Evolutionary conservation across 441 rosid species (phyloP), one percentile per base, ranked within the genome.

Genomic region (Dalechampia spathulata): DNA sequence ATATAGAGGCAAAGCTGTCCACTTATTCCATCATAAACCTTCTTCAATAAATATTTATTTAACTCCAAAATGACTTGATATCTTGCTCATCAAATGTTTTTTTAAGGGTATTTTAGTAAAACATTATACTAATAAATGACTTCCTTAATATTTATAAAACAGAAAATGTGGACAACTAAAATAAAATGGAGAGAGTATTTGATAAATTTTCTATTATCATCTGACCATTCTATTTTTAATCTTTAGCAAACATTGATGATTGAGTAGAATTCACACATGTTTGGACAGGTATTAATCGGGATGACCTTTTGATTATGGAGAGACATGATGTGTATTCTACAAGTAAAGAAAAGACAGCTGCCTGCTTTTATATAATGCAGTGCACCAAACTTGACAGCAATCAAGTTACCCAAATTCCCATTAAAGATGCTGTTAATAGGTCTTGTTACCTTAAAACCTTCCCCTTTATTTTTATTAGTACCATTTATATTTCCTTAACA

Each of bases 331-430:
- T 75, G n/a, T 78, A 66, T 54, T 87, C 97, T 34, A 54, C 76
- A 49, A 76, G 81, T 59, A 78, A 78, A 79, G 87, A 75, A 65
- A 85, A 84, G 75, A 69, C 92, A 21, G 67, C 77, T 13, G 52
- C 77, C 23, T 67, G 78, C 55, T 83, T 92, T 69, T 92, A 85
- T 70, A 82, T 89, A 60, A 73, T 89, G 80, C 85, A 85, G 63
- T 74, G 86, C 74, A 67, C 64, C 49, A 66, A 74, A 60, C 39
- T 69, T 51, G 55, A 67, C 21, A 58, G 52, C 7, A 70, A 58
- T 22, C 48, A 61, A 62, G 43, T 60, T 53, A 55, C 60, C 40
- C 60, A 69, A 63, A 52, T 62, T 40, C 79, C 88, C 28, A 53
- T 83, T 2, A 67, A 64, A 61, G 82, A 79, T 62, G 68, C 58